Conservation (phyloP, 441 rosid genomes). For the Cnidoscolus chayamansa region DNA sequence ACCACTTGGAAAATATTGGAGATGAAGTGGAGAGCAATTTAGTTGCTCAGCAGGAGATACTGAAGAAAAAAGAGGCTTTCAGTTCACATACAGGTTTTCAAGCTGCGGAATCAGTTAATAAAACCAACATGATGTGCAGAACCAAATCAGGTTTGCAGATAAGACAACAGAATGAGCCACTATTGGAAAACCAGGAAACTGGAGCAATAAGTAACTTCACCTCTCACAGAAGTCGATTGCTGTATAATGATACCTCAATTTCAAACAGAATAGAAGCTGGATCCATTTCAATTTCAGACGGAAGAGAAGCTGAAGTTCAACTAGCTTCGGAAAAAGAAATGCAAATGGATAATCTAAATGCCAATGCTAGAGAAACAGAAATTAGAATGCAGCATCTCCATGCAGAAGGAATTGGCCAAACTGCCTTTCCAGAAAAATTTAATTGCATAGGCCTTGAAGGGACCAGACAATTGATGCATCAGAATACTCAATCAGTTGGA, state of each 20-base stretch:
- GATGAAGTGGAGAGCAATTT: conserved; percentile 25
- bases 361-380: conserved; percentile 28
- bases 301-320: conserved; percentile 9
- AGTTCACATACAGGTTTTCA: conserved; percentile 28
- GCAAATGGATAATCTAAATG: conserved; percentile 29
- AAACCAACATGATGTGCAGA: conserved; percentile 18
- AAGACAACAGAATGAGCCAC: conserved; percentile 32
- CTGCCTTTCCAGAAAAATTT: conserved; percentile 29
- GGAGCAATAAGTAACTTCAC: conserved; percentile 26
- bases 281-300: conserved; percentile 2
- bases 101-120: conserved; percentile 27
- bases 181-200: conserved; percentile 33
- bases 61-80: conserved; percentile 14
- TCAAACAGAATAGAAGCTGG: not conserved
- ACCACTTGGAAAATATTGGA: conserved; percentile 36
- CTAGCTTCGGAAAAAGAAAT: conserved; percentile 27
- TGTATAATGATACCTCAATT: conserved; percentile 24
- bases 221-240: conserved; percentile 31
- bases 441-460: conserved; percentile 29
- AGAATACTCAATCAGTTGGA: conserved; percentile 33
- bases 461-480: conserved; percentile 33
- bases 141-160: conserved; percentile 32
- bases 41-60: conserved; percentile 28
- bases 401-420: conserved; percentile 33
- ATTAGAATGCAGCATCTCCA: conserved; percentile 30